Evolutionary conservation across 306 rosid species (phyloP).

Genomic region (Pyrus pyrifolia): DNA sequence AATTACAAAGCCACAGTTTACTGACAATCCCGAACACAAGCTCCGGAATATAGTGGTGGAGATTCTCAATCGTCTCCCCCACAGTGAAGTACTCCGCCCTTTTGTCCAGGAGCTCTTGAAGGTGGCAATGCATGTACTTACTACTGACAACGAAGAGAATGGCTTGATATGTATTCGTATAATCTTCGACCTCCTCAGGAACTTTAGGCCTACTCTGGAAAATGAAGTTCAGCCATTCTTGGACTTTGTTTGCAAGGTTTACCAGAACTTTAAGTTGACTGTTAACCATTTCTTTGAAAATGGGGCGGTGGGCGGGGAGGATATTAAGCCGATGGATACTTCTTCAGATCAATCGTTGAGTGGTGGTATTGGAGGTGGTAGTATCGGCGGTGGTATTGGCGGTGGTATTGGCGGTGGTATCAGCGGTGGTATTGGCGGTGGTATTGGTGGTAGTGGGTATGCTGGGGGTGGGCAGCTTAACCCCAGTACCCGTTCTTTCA

Average conservation of each 20-base stretch:
- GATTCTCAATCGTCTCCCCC: slow-evolving; percentile 93
- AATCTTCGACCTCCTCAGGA: slow-evolving; percentile 88
- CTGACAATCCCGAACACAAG: slow-evolving; percentile 80
- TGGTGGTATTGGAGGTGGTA: neutral
- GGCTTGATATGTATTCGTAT: slow-evolving; percentile 85
- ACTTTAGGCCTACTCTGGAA: slow-evolving; percentile 85
- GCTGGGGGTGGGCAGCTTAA: slow-evolving; percentile 69
- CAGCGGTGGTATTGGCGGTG: neutral
- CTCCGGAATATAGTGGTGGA: slow-evolving; percentile 88
- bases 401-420: neutral
- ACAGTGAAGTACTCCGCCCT: slow-evolving; percentile 95
- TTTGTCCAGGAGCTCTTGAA: slow-evolving; percentile 93
- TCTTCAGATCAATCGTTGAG: slow-evolving; percentile 56
- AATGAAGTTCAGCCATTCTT: slow-evolving; percentile 90
- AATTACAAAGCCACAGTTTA: slow-evolving; percentile 77
- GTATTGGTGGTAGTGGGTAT: slow-evolving; percentile 17
- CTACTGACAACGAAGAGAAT: slow-evolving; percentile 92
- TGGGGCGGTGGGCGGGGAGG: slow-evolving; percentile 48
- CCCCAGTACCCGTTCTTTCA: slow-evolving; percentile 91
- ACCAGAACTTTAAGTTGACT: slow-evolving; percentile 77
- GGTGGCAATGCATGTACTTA: slow-evolving; percentile 91
- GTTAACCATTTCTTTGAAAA: slow-evolving; percentile 87
- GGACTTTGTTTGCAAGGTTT: slow-evolving; percentile 88
- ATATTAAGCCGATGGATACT: slow-evolving; percentile 68
- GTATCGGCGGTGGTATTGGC: neutral